These are phyloP conservation scores for Gautieria morchelliformis DNA, from an alignment of 768 basidiomycete genomes.

Conservation along the genomic window DNA sequence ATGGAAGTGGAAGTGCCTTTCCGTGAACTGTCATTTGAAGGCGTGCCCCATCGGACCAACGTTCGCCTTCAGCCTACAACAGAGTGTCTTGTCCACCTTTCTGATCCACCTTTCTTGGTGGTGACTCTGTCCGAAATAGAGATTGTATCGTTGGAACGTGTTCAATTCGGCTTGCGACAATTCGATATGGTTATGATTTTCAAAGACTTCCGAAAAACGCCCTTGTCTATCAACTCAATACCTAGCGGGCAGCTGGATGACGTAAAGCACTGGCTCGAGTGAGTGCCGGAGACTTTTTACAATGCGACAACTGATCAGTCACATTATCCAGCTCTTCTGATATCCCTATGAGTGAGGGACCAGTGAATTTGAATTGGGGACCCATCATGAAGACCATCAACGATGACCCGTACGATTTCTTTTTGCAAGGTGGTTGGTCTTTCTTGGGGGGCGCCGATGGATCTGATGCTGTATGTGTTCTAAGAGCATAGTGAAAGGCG, in stretches of 20 bases:
- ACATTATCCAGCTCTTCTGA: conserved; percentile 74
- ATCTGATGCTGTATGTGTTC: conserved; percentile 53
- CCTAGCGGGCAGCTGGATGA: conserved; percentile 86
- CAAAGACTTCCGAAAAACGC: conserved; percentile 88
- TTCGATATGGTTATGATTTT: conserved; percentile 97
- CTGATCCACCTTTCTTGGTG: conserved; percentile 92
- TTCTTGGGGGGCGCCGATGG: conserved; percentile 65
- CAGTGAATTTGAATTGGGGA: conserved; percentile 96
- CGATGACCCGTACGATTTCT: conserved; percentile 91
- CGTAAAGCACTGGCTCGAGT: conserved; percentile 99
- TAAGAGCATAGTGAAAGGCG: not conserved
- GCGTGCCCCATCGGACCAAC: conserved; percentile 92
- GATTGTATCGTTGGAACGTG: conserved; percentile 92
- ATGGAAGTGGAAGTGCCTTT: conserved; percentile 95
- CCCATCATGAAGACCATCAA: conserved; percentile 99
- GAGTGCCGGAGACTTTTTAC: conserved; percentile 19
- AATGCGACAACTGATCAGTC: conserved; percentile 8
- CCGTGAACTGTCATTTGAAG: conserved; percentile 92
- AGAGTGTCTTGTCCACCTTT: conserved; percentile 91
- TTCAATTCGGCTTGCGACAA: conserved; percentile 91
- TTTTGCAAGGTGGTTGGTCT: conserved; percentile 91
- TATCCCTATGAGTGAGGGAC: conserved; percentile 89
- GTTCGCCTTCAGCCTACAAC: conserved; percentile 93
- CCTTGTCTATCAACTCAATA: conserved; percentile 95
- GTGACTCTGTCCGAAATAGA: conserved; percentile 93